These are phyloP conservation scores for Lichtheimia ornata DNA, from an alignment of 371 early-diverging fungal genomes.

Conservation along the genomic window DNA sequence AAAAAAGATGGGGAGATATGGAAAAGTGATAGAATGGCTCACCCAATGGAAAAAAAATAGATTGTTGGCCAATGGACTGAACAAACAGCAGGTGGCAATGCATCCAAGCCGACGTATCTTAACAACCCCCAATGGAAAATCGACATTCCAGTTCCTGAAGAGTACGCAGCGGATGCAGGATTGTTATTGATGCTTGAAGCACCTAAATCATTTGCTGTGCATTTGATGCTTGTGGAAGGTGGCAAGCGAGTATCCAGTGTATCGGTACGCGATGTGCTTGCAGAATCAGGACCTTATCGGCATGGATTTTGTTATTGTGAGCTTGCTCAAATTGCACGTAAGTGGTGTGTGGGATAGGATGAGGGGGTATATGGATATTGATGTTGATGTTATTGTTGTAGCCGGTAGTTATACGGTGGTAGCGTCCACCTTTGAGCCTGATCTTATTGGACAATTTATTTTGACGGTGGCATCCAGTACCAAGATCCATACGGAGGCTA, in stretches of 20 bases:
- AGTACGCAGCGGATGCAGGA: constrained; percentile 21
- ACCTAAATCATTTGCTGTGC: constrained; percentile 65
- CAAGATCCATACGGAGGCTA: constrained; percentile 49
- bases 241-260: constrained; percentile 74
- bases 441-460: constrained; percentile 68
- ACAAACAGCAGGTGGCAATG: constrained; percentile 82
- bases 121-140: constrained; percentile 82
- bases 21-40: not conserved
- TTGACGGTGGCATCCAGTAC: constrained; percentile 61
- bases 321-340: constrained; percentile 56
- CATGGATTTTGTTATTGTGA: constrained; percentile 75
- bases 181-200: constrained; percentile 68
- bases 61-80: constrained; percentile 73
- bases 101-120: constrained; percentile 66
- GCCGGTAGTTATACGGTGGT: constrained; percentile 77
- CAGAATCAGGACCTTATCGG: constrained; percentile 72
- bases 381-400: constrained; percentile 19
- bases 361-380: not conserved
- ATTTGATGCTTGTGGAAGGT: constrained; percentile 69
- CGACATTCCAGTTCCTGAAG: constrained; percentile 40
- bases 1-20: not conserved
- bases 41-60: constrained; percentile 19
- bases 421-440: constrained; percentile 78
- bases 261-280: constrained; percentile 66
- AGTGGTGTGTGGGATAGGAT: constrained; percentile 6